Evolutionary conservation across 371 early-diverging fungal species (phyloP).

Genomic region (Mucor racemosus): DNA sequence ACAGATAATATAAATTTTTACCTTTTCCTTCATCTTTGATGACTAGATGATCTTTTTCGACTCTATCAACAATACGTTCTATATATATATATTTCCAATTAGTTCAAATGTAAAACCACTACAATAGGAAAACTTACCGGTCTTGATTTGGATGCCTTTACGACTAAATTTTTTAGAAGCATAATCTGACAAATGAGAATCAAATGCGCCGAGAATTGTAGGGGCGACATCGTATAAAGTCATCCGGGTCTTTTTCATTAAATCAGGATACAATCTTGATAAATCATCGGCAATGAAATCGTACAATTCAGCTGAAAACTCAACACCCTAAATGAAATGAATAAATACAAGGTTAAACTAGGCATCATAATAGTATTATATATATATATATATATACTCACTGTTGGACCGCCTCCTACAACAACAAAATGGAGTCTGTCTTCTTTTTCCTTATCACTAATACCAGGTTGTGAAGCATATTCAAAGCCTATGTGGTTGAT

Average conservation of each 20-base stretch:
- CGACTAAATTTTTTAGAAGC: slow-evolving; percentile 71
- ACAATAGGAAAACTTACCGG: slow-evolving; percentile 24
- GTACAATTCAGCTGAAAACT: slow-evolving; percentile 79
- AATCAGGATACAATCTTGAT: slow-evolving; percentile 61
- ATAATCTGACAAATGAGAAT: slow-evolving; percentile 68
- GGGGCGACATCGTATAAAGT: slow-evolving; percentile 78
- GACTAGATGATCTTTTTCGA: slow-evolving; percentile 49
- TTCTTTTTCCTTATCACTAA: slow-evolving; percentile 65
- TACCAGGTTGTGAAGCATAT: slow-evolving; percentile 71
- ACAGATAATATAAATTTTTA: slow-evolving; percentile 10
- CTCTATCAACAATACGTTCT: slow-evolving; percentile 52
- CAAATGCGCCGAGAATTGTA: slow-evolving; percentile 76
- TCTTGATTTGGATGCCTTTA: slow-evolving; percentile 71
- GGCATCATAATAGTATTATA: too few species aligned
- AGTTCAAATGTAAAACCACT: background rate
- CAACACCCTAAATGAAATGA: slow-evolving; percentile 52
- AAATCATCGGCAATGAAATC: slow-evolving; percentile 82
- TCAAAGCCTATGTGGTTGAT: slow-evolving; percentile 61
- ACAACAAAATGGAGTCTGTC: slow-evolving; percentile 84
- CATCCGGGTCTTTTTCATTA: slow-evolving; percentile 67
- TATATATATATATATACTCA: slow-evolving; percentile 8
- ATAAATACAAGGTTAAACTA: too few species aligned
- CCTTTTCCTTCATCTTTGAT: slow-evolving; percentile 56
- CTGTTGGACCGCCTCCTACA: slow-evolving; percentile 84
- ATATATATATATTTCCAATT: background rate